A percentile compares a stretch with the other conserved stretches of the same genome.
phyloP scores from a whole-genome alignment of 2,329 filamentous ascomycete genomes.

The Diaporthe citri region DNA sequence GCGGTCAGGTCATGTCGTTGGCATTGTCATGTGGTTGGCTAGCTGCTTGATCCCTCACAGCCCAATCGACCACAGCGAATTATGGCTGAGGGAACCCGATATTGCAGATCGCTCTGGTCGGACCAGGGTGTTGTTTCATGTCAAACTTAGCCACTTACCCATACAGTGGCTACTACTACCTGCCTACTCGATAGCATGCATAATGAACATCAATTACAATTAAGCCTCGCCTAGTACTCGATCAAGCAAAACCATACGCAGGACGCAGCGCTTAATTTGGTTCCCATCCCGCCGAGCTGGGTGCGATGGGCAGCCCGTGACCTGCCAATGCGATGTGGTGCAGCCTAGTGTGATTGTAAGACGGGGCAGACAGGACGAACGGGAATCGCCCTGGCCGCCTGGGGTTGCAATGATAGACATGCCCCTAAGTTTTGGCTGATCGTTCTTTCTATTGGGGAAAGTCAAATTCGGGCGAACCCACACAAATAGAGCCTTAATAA shows the following conservation, averaged over 20 bases:
- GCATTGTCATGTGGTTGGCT: background rate
- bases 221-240: slow-evolving; percentile 14
- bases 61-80: background rate
- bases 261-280: slow-evolving; percentile 9
- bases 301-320: slow-evolving; percentile 18
- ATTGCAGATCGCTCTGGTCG: slow-evolving; percentile 11
- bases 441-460: background rate
- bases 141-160: slow-evolving; percentile 29
- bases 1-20: background rate
- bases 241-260: background rate
- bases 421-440: background rate
- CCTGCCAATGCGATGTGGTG: slow-evolving; percentile 11
- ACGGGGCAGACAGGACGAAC: background rate
- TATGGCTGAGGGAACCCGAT: slow-evolving; percentile 3
- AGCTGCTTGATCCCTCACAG: background rate
- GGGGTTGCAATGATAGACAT: slow-evolving; percentile 13
- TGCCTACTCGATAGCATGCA: slow-evolving; percentile 17
- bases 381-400: slow-evolving; percentile 5
- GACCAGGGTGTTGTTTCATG: slow-evolving; percentile 23
- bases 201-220: slow-evolving; percentile 27
- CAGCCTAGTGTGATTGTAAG: background rate
- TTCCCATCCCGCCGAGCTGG: slow-evolving; percentile 3
- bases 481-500: background rate
- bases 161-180: slow-evolving; percentile 15
- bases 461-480: slow-evolving; percentile 3